phyloP scores from a whole-genome alignment of 2,329 filamentous ascomycete species.

The Furcasterigmium sp. region DNA sequence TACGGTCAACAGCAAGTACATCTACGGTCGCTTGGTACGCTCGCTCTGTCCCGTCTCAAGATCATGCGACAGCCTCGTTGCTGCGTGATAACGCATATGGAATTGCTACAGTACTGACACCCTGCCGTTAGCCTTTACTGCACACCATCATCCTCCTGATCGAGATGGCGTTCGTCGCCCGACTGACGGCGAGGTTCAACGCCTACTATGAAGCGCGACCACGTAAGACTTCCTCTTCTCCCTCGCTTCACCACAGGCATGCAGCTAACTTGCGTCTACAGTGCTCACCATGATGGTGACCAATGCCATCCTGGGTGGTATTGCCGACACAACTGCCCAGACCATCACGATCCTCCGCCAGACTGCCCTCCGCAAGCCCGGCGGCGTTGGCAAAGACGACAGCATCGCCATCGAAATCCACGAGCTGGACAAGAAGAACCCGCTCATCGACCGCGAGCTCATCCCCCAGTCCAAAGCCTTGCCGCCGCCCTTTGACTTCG shows the following conservation, averaged over 20 bases:
- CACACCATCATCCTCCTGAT: slow-evolving; percentile 80
- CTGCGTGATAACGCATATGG: too few species aligned
- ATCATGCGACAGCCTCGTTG: too few species aligned
- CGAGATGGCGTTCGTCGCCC: slow-evolving; percentile 80
- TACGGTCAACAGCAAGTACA: slow-evolving; percentile 65
- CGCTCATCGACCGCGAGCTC: slow-evolving; percentile 58
- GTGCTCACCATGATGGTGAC: slow-evolving; percentile 99
- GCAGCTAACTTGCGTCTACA: slow-evolving; percentile 24
- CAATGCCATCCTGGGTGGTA: slow-evolving; percentile 90
- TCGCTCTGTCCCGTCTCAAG: slow-evolving; percentile 5
- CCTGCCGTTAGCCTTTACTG: slow-evolving; percentile 65
- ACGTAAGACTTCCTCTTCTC: slow-evolving; percentile 35
- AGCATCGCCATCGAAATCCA: slow-evolving; percentile 81
- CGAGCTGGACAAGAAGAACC: slow-evolving; percentile 78
- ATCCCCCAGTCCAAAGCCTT: slow-evolving; percentile 58
- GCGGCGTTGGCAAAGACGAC: slow-evolving; percentile 58
- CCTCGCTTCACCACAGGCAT: background rate
- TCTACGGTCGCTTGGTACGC: slow-evolving; percentile 70
- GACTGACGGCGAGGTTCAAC: slow-evolving; percentile 85
- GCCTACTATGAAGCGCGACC: slow-evolving; percentile 88
- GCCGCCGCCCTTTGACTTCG: slow-evolving; percentile 89
- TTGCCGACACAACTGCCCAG: slow-evolving; percentile 95
- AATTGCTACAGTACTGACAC: background rate
- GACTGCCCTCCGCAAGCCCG: slow-evolving; percentile 58
- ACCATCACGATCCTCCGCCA: slow-evolving; percentile 79